These are phyloP conservation scores for Pseudogymnoascus sp. DNA, from an alignment of 2,329 filamentous ascomycete species.

Conservation along the genomic window DNA sequence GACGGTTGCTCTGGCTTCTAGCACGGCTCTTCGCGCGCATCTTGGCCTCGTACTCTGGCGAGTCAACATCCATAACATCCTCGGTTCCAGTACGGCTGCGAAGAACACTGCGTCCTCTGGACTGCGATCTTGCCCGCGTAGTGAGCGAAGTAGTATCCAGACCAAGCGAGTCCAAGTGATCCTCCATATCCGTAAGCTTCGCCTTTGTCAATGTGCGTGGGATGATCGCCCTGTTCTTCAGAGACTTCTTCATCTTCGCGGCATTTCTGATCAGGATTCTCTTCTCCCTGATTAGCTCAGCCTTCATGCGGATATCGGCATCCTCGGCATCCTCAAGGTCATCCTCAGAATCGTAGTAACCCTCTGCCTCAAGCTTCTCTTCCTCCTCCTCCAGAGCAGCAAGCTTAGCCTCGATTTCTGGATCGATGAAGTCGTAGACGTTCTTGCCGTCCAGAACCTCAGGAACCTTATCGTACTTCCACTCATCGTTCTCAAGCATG, in stretches of 20 bases:
- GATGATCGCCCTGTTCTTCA: conserved; percentile 95
- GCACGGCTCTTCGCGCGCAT: conserved; percentile 68
- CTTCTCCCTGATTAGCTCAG: conserved; percentile 93
- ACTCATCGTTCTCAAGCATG: conserved; percentile 76
- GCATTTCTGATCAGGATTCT: conserved; percentile 87
- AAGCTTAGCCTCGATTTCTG: conserved; percentile 91
- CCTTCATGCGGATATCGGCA: conserved; percentile 82
- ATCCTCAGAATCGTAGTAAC: conserved; percentile 83
- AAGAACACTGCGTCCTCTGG: conserved; percentile 63
- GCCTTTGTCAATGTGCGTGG: conserved; percentile 76
- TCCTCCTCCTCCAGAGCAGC: conserved; percentile 91
- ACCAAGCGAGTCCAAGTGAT: conserved; percentile 75
- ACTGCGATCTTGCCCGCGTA: conserved; percentile 62
- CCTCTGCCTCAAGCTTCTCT: conserved; percentile 82
- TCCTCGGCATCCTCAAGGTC: conserved; percentile 81
- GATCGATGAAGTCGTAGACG: conserved; percentile 93
- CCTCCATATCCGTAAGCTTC: conserved; percentile 79
- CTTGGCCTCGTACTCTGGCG: conserved; percentile 47
- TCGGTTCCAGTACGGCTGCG: conserved; percentile 56
- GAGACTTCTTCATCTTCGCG: conserved; percentile 85
- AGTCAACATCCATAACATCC: conserved; percentile 71
- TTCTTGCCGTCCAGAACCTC: conserved; percentile 95
- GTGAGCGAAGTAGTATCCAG: conserved; percentile 72
- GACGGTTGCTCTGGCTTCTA: conserved; percentile 61
- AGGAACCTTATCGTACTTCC: conserved; percentile 94